Evolutionary conservation across 2,329 filamentous ascomycete genomes (phyloP), one percentile per base, ranked within the genome.

Genomic region (Fonsecaea nubica): DNA sequence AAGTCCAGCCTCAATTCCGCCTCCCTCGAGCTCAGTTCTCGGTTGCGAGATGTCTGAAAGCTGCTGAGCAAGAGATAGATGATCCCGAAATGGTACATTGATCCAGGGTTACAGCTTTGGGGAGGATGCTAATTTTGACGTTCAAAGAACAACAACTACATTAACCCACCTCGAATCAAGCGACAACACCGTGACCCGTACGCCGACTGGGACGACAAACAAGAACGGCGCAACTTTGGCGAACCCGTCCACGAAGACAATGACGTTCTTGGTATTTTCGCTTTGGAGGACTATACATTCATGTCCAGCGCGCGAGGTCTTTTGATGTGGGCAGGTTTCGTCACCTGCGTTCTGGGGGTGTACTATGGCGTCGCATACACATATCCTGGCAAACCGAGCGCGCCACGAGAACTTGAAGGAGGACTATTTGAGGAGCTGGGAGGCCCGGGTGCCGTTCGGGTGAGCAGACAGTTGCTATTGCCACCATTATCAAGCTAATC

Each of bases 211-310:
- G 98, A 93, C 92, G 94, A 99, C 81, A 91, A 93, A 80, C 95
- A 99, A 82, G 95, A 98, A 80, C 90, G 93, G 78, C 89, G 95
- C 76, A 98, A 99, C 85, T 98, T 92, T 78, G 93, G 93, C 80
- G 96, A 99, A 81, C 92, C 94, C 12, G 88, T 96, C 60, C 94
- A 99, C 80, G 96, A 99, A 81, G 95, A 99, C 80, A 91, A 97
- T 80, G 96, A 99, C 78, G 86, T 93, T 65, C 85, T 98, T 65
- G 93, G 93, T 74, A 90, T 97, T 71, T 94, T 99, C 81, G 90
- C 92, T 58, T 88, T 92, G 2, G 89, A 95, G 78, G 90, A 93
- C 75, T 98, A 99, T 83, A 95, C 89, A 63, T 94, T 95, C 85
- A 86, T 87, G 75, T 90, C 86, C 58, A 83, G 93, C 15, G 86